phyloP scores from a whole-genome alignment of 2,329 filamentous ascomycete species.

The Monilinia aucupariae region DNA sequence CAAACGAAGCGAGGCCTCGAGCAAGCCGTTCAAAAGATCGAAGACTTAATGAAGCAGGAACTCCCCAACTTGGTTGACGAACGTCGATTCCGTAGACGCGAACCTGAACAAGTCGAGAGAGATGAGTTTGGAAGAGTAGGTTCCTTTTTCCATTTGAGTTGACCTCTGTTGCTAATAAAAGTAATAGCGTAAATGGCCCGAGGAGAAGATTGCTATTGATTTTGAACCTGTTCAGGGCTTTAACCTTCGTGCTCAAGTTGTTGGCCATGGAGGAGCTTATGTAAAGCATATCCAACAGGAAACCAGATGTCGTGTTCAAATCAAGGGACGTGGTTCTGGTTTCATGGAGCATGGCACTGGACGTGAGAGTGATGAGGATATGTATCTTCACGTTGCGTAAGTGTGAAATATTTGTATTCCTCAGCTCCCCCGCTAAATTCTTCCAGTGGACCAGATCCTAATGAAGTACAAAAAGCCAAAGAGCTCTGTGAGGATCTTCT shows the following conservation, averaged over 20 bases:
- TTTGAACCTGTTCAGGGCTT: conserved; percentile 91
- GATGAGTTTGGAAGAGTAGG: conserved; percentile 85
- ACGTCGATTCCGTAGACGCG: conserved; percentile 78
- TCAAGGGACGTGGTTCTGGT: conserved; percentile 92
- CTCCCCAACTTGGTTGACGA: conserved; percentile 94
- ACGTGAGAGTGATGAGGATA: conserved; percentile 86
- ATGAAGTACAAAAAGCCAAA: conserved; percentile 81
- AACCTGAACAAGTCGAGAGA: conserved; percentile 73
- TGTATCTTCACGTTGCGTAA: conserved; percentile 94
- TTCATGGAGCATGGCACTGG: conserved; percentile 89
- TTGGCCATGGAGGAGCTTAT: conserved; percentile 88
- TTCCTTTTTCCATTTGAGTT: conserved; percentile 13
- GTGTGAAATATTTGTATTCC: conserved; percentile 35
- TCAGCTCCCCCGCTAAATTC: conserved; percentile 10
- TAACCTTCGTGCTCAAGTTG: conserved; percentile 92
- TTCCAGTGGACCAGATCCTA: conserved; percentile 73
- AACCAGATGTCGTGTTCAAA: conserved; percentile 92
- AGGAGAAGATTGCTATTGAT: conserved; percentile 86
- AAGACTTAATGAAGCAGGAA: conserved; percentile 94
- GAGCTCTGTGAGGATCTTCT: conserved; percentile 85
- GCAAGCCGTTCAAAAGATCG: conserved; percentile 77
- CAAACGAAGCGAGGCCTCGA: conserved; percentile 89
- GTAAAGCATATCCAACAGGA: conserved; percentile 98
- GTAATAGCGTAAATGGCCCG: conserved; percentile 90
- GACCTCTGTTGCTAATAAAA: conserved; percentile 20